Conservation (phyloP, 2,329 filamentous ascomycete genomes). For the Ceratocystiopsis sp. region DNA sequence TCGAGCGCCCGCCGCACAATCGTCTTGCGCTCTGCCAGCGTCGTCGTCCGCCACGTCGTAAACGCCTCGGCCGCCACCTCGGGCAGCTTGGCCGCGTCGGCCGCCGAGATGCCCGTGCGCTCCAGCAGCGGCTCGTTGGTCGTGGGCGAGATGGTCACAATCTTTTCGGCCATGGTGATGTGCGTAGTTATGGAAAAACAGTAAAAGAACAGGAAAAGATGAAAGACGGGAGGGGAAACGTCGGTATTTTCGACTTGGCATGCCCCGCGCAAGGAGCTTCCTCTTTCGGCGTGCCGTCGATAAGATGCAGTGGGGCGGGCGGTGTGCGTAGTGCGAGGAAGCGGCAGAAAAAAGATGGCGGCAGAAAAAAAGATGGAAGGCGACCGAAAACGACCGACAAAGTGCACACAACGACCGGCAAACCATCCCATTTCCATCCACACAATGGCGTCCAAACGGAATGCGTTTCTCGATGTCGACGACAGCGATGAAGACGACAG, state of each 20-base stretch:
- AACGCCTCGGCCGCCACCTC: slow-evolving; percentile 59
- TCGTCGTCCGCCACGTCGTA: slow-evolving; percentile 56
- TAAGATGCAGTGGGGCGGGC: too few species aligned
- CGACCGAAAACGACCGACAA: not conserved
- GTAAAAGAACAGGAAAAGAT: not conserved
- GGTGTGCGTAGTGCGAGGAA: not conserved
- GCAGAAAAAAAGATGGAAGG: not conserved
- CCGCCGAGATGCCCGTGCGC: slow-evolving; percentile 53
- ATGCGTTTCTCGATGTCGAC: slow-evolving; percentile 49
- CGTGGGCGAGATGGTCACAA: slow-evolving; percentile 73
- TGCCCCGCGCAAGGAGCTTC: too few species aligned
- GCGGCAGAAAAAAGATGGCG: not conserved
- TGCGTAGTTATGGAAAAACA: not conserved
- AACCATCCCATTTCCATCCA: too few species aligned
- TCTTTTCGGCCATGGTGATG: slow-evolving; percentile 42
- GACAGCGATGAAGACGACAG: slow-evolving; percentile 42
- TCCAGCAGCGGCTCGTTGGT: slow-evolving; percentile 75
- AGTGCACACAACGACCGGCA: not conserved
- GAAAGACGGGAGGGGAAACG: too few species aligned
- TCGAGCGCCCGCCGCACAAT: slow-evolving; percentile 69
- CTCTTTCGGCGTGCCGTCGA: too few species aligned
- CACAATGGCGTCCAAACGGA: slow-evolving; percentile 50
- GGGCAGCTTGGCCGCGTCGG: slow-evolving; percentile 57
- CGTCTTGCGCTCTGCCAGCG: slow-evolving; percentile 55
- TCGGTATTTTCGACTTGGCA: too few species aligned